A percentile compares a stretch with the other conserved stretches of the same genome.
Conservation (phyloP, 1,284 basidiomycete genomes). For the Cryptococcus deneoformans region DNA sequence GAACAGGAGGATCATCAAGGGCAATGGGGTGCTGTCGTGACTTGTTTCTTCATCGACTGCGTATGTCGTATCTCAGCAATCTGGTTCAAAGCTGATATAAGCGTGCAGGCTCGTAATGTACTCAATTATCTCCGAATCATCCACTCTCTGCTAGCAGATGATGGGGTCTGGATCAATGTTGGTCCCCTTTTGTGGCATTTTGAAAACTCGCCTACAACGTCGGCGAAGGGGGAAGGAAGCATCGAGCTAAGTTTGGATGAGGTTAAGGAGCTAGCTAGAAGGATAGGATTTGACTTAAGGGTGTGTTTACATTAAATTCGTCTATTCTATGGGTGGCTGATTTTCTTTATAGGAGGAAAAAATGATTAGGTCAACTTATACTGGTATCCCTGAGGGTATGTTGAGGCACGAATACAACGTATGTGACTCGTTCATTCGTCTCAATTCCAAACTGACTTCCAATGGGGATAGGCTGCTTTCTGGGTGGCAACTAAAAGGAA, state of each 20-base stretch:
- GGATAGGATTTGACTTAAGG: conserved; percentile 78
- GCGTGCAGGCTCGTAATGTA: conserved; percentile 75
- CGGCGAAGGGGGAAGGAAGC: conserved; percentile 62
- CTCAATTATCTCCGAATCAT: conserved; percentile 85
- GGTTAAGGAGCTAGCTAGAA: conserved; percentile 68
- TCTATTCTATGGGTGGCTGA: not conserved
- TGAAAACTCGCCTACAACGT: conserved; percentile 67
- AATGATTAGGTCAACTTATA: conserved; percentile 80
- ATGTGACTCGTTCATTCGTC: conserved; percentile 11
- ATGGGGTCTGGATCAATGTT: conserved; percentile 88
- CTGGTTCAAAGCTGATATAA: not conserved
- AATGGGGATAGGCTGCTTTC: conserved; percentile 57
- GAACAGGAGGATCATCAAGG: conserved; percentile 56
- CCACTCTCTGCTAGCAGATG: conserved; percentile 69
- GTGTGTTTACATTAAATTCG: conserved; percentile 51
- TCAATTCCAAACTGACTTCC: not conserved
- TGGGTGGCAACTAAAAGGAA: conserved; percentile 72
- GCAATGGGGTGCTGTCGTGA: conserved; percentile 84
- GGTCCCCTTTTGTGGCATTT: conserved; percentile 96
- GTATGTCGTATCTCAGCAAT: conserved; percentile 51
- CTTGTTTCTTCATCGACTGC: conserved; percentile 98
- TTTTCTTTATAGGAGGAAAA: conserved; percentile 64
- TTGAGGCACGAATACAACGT: conserved; percentile 83
- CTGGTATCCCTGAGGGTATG: conserved; percentile 77
- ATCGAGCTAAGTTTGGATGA: conserved; percentile 89